phyloP scores from a whole-genome alignment of 2,329 filamentous ascomycete genomes.

The Exophiala xenobiotica region DNA sequence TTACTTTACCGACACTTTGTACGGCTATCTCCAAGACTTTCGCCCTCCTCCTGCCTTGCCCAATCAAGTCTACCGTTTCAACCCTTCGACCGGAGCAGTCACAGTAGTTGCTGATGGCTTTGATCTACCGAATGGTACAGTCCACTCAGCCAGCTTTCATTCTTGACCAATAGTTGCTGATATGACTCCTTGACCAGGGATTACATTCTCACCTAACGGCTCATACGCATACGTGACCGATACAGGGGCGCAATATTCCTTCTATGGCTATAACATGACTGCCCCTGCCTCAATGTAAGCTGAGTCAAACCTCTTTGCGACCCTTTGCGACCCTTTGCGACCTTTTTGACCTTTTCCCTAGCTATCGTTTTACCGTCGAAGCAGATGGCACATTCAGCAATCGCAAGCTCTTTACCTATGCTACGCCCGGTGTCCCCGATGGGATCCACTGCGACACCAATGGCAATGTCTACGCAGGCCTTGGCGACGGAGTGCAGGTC shows the following conservation, averaged over 20 bases:
- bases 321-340: no score
- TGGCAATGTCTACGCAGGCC: slow-evolving; percentile 58
- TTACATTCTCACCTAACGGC: slow-evolving; percentile 39
- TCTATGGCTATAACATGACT: slow-evolving; percentile 25
- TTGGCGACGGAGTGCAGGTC: slow-evolving; percentile 56
- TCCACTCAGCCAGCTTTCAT: slow-evolving; percentile 9
- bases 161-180: neutral
- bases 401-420: slow-evolving; percentile 54
- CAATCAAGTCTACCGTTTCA: slow-evolving; percentile 51
- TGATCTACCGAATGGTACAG: slow-evolving; percentile 44
- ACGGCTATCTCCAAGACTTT: slow-evolving; percentile 48
- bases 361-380: slow-evolving; percentile 26
- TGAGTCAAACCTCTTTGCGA: neutral
- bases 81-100: slow-evolving; percentile 42
- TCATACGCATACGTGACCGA: slow-evolving; percentile 31
- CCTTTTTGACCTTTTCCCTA: slow-evolving; percentile 15
- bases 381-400: slow-evolving; percentile 36
- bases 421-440: slow-evolving; percentile 48
- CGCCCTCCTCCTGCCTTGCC: slow-evolving; percentile 47
- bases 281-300: slow-evolving; percentile 25
- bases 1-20: slow-evolving; percentile 33
- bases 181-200: no score
- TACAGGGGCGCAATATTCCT: slow-evolving; percentile 22
- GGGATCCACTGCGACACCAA: slow-evolving; percentile 52
- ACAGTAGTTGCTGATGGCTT: slow-evolving; percentile 52